A percentile compares a stretch with the other conserved stretches of the same genome.
phyloP scores from a whole-genome alignment of 129 eudicot genomes.

The Solidago caesia region DNA sequence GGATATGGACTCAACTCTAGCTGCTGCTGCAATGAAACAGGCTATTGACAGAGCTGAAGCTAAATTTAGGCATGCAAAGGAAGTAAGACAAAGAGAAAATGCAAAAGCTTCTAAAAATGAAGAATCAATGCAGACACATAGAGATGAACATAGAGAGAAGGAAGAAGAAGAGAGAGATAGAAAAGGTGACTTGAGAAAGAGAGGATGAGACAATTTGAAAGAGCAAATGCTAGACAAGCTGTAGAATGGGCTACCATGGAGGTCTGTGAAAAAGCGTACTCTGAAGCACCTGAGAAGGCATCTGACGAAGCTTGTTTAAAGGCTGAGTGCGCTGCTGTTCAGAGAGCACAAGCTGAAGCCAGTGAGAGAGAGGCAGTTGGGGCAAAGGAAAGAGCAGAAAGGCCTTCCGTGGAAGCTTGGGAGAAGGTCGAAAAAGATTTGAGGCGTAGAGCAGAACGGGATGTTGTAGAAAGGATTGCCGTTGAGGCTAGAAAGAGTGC shows the following conservation, averaged over 20 bases:
- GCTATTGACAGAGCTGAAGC: constrained; percentile 98
- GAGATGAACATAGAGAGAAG: constrained; percentile 33
- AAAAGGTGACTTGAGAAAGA: constrained; percentile 45
- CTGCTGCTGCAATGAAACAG: constrained; percentile 94
- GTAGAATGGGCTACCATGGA: constrained; percentile 74
- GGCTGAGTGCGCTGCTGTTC: constrained; percentile 80
- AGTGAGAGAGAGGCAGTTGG: constrained; percentile 81
- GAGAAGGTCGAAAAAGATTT: constrained; percentile 47
- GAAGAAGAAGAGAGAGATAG: constrained; percentile 23
- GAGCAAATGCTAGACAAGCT: constrained; percentile 68
- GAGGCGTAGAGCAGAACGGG: constrained; percentile 65
- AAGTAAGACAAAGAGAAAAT: constrained; percentile 68
- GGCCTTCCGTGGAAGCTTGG: not conserved
- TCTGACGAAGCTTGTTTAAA: constrained; percentile 68
- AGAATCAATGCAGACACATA: constrained; percentile 55
- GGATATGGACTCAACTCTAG: constrained; percentile 53
- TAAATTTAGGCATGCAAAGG: constrained; percentile 86
- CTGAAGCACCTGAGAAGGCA: constrained; percentile 47
- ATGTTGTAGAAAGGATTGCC: constrained; percentile 66
- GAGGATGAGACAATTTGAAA: constrained; percentile 54
- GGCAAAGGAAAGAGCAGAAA: constrained; percentile 52
- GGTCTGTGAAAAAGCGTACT: constrained; percentile 53
- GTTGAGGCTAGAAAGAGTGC: constrained; percentile 81
- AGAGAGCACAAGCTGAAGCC: constrained; percentile 29
- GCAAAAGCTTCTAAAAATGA: constrained; percentile 72